Evolutionary conservation across 257 asterid species (phyloP), one percentile per base, ranked within the genome.

Genomic region (Petrea volubilis): DNA sequence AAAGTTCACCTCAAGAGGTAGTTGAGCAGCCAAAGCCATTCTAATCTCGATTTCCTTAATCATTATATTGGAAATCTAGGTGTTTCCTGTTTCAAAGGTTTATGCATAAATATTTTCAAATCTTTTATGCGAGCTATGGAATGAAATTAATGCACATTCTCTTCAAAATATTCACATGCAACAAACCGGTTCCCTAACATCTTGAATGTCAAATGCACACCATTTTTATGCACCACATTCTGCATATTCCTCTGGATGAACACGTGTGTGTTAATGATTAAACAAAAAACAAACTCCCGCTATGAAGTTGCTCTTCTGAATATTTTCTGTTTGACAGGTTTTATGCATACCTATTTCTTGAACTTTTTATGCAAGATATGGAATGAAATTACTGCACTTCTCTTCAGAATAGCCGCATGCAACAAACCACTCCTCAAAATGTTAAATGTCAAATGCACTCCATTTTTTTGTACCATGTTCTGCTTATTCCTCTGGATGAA

Each of bases 1-100:
- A 70, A 91, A 88, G 86, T 89, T 88, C 68, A 52, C 81, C 56
- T 82, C 92, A 58, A 85, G 93, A 89, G 99, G 99, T 94, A 80
- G 63, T 36, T 70, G 50, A 52, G 59, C 53, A 46, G 31, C 40
- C 70, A 60, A 44, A 64, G 15, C 31, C 73, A 36, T 62, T 41
- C 14, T 49, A 34, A 27, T 67, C 56, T 69, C 38, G 68, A 31
- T 65, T 43, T 52, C 60, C 29, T 63, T 49, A 31, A 46, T 71
- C 31, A 53, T 60, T 10, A 8, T 34, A 49, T 73, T 73, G 27
- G 61, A 67, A 51, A 25, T 38, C 52, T 64, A 43, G 24, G n/a
- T 68, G 31, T 67, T 67, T 69, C 28, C 43, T 46, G 41, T 61
- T 56, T 41, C 68, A 71, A 47, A 57, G 67, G 29, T 71, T 67